phyloP scores from a whole-genome alignment of 345 rosid species.

The Murraya koenigii region DNA sequence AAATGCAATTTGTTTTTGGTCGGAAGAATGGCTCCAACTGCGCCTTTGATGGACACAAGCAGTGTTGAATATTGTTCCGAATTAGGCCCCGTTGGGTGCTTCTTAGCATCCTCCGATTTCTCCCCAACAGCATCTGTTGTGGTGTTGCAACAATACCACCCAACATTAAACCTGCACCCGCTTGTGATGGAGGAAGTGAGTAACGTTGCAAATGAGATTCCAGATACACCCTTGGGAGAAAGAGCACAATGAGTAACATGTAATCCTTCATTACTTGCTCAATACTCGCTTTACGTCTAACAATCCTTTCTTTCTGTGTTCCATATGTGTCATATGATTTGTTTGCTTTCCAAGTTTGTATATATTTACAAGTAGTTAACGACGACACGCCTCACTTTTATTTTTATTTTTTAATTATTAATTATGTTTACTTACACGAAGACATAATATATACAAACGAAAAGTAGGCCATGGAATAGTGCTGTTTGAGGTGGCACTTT shows the following conservation, averaged over 20 bases:
- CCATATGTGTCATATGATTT: too few species aligned
- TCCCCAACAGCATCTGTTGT: slow-evolving; percentile 31
- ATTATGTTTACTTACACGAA: too few species aligned
- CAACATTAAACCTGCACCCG: slow-evolving; percentile 7
- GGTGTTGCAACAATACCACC: slow-evolving; percentile 27
- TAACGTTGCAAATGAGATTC: background rate
- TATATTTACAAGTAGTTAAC: too few species aligned
- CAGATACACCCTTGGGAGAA: slow-evolving; percentile 6
- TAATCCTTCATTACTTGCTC: too few species aligned
- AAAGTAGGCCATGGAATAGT: too few species aligned
- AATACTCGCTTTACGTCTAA: too few species aligned
- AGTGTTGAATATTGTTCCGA: slow-evolving; percentile 31
- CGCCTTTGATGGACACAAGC: slow-evolving; percentile 10
- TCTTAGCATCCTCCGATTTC: slow-evolving; percentile 29
- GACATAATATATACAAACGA: too few species aligned
- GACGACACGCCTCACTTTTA: too few species aligned
- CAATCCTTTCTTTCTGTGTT: too few species aligned
- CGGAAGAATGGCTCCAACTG: slow-evolving; percentile 27
- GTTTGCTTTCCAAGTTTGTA: too few species aligned
- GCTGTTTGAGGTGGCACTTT: too few species aligned
- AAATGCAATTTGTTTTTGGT: slow-evolving; percentile 39
- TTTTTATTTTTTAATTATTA: too few species aligned
- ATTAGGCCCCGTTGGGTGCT: slow-evolving; percentile 38
- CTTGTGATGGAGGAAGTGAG: slow-evolving; percentile 6
- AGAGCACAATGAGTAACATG: background rate